These are phyloP conservation scores for Aspergillus affinis DNA, from an alignment of 495 filamentous ascomycete genomes.

Conservation along the genomic window DNA sequence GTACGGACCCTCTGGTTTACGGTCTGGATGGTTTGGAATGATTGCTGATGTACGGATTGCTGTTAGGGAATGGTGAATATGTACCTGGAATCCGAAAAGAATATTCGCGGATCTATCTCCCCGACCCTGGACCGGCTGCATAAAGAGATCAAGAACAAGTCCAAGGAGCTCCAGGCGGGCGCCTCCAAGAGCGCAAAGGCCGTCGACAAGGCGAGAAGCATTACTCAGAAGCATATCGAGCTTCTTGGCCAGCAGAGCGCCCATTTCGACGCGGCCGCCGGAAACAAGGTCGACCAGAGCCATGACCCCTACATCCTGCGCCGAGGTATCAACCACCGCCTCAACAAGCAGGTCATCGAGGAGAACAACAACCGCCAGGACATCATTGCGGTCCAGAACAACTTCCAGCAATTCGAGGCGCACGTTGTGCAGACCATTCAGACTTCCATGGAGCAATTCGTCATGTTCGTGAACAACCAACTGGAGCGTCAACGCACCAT, in stretches of 20 bases:
- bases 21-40: neutral
- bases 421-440: slow-evolving; percentile 86
- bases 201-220: slow-evolving; percentile 82
- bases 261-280: slow-evolving; percentile 66
- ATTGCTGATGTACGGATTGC: slow-evolving; percentile 2
- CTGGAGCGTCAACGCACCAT: slow-evolving; percentile 75
- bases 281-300: slow-evolving; percentile 57
- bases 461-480: slow-evolving; percentile 72
- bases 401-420: slow-evolving; percentile 83
- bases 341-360: slow-evolving; percentile 87
- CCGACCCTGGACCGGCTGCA: slow-evolving; percentile 88
- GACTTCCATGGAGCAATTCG: slow-evolving; percentile 74
- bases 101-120: slow-evolving; percentile 75
- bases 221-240: slow-evolving; percentile 94
- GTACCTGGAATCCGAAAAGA: slow-evolving; percentile 85
- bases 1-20: slow-evolving; percentile 35
- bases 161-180: slow-evolving; percentile 81
- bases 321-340: slow-evolving; percentile 74
- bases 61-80: slow-evolving; percentile 73
- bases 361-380: slow-evolving; percentile 95
- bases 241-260: slow-evolving; percentile 82
- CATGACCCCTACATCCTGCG: slow-evolving; percentile 89
- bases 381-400: slow-evolving; percentile 81
- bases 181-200: slow-evolving; percentile 84
- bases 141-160: slow-evolving; percentile 93